Conservation (phyloP, 768 basidiomycete species). For the Xerocomellus chrysenteron region DNA sequence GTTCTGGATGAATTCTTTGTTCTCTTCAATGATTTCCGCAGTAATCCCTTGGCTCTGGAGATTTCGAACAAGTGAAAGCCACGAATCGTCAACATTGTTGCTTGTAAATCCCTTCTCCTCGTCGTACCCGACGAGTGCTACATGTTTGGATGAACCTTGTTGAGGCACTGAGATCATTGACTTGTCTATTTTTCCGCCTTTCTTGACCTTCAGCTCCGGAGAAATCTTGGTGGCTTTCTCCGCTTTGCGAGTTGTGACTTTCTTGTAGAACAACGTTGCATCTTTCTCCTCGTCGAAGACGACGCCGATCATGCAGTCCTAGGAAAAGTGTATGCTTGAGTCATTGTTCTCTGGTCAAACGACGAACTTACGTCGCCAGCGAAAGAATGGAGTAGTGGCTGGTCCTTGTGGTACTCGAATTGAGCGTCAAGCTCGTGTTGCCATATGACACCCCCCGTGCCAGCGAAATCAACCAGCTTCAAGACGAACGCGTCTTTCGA, state of each 20-base stretch:
- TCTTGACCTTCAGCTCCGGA: conserved; percentile 51
- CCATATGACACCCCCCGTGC: conserved; percentile 89
- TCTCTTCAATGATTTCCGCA: conserved; percentile 64
- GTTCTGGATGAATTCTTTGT: conserved; percentile 88
- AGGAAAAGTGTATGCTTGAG: conserved; percentile 6
- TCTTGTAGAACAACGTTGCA: conserved; percentile 83
- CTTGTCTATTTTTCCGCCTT: conserved; percentile 86
- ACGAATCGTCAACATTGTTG: conserved; percentile 85
- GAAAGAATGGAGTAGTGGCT: conserved; percentile 91
- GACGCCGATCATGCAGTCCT: conserved; percentile 91
- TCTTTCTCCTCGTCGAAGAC: conserved; percentile 88
- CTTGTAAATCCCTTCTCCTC: conserved; percentile 83
- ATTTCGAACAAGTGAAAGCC: conserved; percentile 69
- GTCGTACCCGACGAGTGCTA: conserved; percentile 96
- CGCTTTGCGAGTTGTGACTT: conserved; percentile 67
- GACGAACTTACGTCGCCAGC: conserved; percentile 78
- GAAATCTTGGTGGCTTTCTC: conserved; percentile 53
- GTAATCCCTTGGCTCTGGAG: conserved; percentile 67
- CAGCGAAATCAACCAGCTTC: conserved; percentile 79
- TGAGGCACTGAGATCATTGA: conserved; percentile 87
- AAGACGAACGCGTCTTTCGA: conserved; percentile 57
- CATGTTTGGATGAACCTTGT: conserved; percentile 76
- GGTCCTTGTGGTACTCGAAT: conserved; percentile 78
- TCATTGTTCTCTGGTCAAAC: background rate
- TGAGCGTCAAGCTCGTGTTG: conserved; percentile 86